Base-by-base conservation (phyloP, 257 asterid genomes). In the Plantago ovata region DNA sequence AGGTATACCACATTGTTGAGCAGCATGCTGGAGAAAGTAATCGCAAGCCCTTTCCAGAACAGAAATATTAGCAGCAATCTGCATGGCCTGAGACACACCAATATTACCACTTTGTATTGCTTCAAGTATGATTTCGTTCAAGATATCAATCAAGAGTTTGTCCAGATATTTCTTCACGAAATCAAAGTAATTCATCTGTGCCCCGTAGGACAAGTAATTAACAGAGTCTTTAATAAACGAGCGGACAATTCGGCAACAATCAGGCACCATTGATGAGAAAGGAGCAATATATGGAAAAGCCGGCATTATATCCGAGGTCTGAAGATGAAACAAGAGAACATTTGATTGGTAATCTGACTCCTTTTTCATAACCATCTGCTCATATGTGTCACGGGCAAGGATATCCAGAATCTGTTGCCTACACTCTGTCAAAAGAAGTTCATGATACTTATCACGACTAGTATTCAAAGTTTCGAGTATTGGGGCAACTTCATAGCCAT, bases 231-330 rank as follows among this genome's bases (percentile, higher is more conserved):
- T 86, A 46, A 90, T 67, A 62, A 90, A 90, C 7, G 95, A 70
- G 47, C 94, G 86, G 38, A 86, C 86, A 13, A 82, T 73, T 19
- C 93, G 87, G 49, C 97, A 90, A 63, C 95, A 82, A 36, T 90
- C 97, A 4, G 97, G 94, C 39, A 90, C 93, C 92, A 83, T 82
- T 43, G 85, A 77, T 41, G 97, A 90, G 74, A 86, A 90, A 10
- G 97, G 95, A 46, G 97, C 95, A 23, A 90, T 86, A 63, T 84
- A 90, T 0, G 97, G 97, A 56, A 90, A 89, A 32, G 97, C 97
- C 0, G 97, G 97, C 95, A 90, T 90, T 56, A 90, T 86, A 61
- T 86, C 95, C 1, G 97, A 82, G 56, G 86, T 82, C 50, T 90
- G 97, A 16, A 90, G 85, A 76, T 90, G 97, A 65, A 90, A 86